These are phyloP conservation scores for Aspergillus kassunensis DNA, from an alignment of 495 filamentous ascomycete genomes.

Conservation along the genomic window DNA sequence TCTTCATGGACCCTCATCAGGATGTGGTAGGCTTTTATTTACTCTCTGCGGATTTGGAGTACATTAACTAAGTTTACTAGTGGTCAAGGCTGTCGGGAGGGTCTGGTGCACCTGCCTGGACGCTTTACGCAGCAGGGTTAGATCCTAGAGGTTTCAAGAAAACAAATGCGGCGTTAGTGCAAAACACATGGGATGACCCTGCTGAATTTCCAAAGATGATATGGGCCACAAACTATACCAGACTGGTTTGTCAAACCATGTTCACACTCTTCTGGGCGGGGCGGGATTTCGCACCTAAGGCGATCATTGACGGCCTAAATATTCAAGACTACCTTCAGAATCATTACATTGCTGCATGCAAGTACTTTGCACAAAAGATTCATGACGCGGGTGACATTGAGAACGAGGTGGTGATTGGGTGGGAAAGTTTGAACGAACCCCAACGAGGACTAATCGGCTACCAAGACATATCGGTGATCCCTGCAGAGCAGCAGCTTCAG, in stretches of 20 bases:
- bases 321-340: conserved; percentile 94
- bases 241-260: conserved; percentile 82
- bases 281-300: conserved; percentile 91
- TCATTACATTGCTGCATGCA: conserved; percentile 77
- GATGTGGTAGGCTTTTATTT: conserved; percentile 90
- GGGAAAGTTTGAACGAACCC: conserved; percentile 94
- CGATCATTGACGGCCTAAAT: conserved; percentile 89
- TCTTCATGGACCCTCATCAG: conserved; percentile 98
- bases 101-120: conserved; percentile 97
- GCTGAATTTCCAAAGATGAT: conserved; percentile 95
- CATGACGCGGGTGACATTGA: conserved; percentile 88
- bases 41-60: too few species aligned
- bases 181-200: conserved; percentile 89
- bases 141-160: conserved; percentile 78
- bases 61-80: conserved; percentile 35
- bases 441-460: conserved; percentile 86
- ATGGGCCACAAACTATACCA: conserved; percentile 95
- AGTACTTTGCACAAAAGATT: conserved; percentile 76
- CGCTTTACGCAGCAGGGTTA: conserved; percentile 86
- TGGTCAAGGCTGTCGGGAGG: conserved; percentile 95
- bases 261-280: conserved; percentile 95
- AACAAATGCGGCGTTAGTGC: conserved; percentile 90
- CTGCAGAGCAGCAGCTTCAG: conserved; percentile 83
- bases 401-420: conserved; percentile 84
- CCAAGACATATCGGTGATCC: conserved; percentile 76